phyloP scores from a whole-genome alignment of 1,284 basidiomycete genomes.

The Boletus chippewaensis region DNA sequence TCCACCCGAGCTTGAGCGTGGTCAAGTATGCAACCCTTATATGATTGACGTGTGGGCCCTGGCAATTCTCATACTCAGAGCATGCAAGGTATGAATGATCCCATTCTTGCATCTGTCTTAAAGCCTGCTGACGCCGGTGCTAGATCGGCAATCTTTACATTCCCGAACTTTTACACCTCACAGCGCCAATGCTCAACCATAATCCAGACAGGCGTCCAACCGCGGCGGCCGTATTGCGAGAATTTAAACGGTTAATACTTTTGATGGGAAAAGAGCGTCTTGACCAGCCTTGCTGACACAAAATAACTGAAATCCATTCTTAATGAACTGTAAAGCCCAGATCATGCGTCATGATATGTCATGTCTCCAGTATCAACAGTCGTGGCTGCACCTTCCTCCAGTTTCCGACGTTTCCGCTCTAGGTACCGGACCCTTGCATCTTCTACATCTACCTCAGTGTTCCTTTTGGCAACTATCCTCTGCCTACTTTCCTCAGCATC shows the following conservation, averaged over 20 bases:
- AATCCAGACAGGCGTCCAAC: slow-evolving; percentile 48
- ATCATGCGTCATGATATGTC: slow-evolving; percentile 12
- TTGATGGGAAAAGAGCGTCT: slow-evolving; percentile 31
- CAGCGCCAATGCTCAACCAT: slow-evolving; percentile 50
- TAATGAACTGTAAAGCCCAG: neutral
- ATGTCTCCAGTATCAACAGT: neutral
- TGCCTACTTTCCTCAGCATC: slow-evolving; percentile 54
- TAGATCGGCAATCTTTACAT: slow-evolving; percentile 52
- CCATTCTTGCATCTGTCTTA: neutral
- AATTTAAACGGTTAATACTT: slow-evolving; percentile 35
- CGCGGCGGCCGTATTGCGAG: slow-evolving; percentile 39
- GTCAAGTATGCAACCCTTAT: slow-evolving; percentile 49
- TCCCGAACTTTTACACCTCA: slow-evolving; percentile 49
- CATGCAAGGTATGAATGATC: slow-evolving; percentile 47
- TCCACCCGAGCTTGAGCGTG: slow-evolving; percentile 60
- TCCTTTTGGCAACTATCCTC: slow-evolving; percentile 56
- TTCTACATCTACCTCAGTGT: slow-evolving; percentile 63
- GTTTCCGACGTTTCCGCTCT: slow-evolving; percentile 69
- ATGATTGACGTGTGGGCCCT: slow-evolving; percentile 69
- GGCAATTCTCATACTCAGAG: slow-evolving; percentile 53
- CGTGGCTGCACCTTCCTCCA: slow-evolving; percentile 43
- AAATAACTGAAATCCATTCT: neutral
- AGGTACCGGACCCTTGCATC: slow-evolving; percentile 73
- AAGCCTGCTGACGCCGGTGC: slow-evolving; percentile 4
- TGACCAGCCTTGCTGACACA: slow-evolving; percentile 13